phyloP scores from a whole-genome alignment of 2,329 filamentous ascomycete genomes.

The Lasiodiplodia citricola region DNA sequence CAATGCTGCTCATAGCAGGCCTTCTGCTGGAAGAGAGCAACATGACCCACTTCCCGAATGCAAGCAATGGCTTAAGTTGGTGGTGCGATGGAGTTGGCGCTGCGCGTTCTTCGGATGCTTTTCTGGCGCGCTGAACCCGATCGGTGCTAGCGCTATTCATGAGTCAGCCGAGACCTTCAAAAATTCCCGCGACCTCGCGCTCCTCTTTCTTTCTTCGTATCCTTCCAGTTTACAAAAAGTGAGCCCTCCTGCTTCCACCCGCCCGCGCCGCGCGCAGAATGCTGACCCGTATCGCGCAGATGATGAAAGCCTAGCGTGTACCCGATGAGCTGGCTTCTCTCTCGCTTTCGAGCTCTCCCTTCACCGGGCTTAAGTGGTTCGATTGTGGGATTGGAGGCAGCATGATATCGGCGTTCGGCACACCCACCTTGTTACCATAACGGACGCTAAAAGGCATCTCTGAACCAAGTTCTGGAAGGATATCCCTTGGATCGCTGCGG shows the following conservation, averaged over 20 bases:
- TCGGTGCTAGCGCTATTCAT: conserved; percentile 16
- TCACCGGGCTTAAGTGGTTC: conserved; percentile 88
- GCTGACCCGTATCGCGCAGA: conserved; percentile 59
- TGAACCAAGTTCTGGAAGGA: conserved; percentile 72
- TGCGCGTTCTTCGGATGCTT: conserved; percentile 1
- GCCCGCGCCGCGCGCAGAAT: conserved; percentile 33
- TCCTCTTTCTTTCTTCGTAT: conserved; percentile 64
- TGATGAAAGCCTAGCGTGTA: conserved; percentile 99
- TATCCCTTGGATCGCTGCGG: conserved; percentile 15
- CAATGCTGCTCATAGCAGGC: not conserved
- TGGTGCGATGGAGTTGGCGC: not conserved
- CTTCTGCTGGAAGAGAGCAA: not conserved
- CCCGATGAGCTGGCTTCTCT: conserved; percentile 79
- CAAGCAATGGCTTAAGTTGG: conserved; percentile 2
- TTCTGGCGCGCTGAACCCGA: conserved; percentile 28
- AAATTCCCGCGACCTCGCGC: conserved; percentile 3
- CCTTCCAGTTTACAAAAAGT: conserved; percentile 99
- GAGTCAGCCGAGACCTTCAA: conserved; percentile 10
- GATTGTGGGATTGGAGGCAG: conserved; percentile 69
- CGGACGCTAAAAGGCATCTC: conserved; percentile 99
- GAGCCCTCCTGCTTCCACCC: conserved; percentile 52
- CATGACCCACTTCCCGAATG: not conserved
- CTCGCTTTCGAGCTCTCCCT: conserved; percentile 81
- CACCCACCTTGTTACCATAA: conserved; percentile 94
- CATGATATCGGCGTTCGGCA: conserved; percentile 99